These are phyloP conservation scores for Trebouxia sp. DNA, from an alignment of 139 green algal genomes.

Conservation along the genomic window DNA sequence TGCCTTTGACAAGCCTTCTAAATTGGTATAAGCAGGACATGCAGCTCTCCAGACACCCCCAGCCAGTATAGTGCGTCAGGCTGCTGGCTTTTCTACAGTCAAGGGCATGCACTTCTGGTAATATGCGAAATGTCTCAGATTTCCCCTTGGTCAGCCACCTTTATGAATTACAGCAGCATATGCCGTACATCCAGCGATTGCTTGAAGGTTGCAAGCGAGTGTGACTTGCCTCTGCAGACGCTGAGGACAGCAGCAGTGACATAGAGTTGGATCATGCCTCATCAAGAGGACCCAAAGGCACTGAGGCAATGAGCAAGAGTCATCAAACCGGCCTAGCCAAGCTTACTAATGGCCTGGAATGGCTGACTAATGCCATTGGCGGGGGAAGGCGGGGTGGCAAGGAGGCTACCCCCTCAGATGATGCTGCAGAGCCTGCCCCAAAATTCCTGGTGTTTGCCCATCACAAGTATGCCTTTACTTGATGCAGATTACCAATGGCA, in stretches of 20 bases:
- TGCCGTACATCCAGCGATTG: no score
- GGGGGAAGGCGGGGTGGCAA: neutral
- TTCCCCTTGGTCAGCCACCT: no score
- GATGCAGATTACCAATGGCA: no score
- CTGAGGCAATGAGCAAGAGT: constrained; percentile 36
- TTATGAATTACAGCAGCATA: no score
- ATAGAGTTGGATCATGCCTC: constrained; percentile 28
- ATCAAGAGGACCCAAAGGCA: neutral
- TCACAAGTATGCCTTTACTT: constrained; percentile 59
- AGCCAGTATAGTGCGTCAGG: no score
- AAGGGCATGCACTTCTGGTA: no score
- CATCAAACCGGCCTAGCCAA: constrained; percentile 79
- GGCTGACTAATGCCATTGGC: constrained; percentile 68
- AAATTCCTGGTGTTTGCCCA: constrained; percentile 97
- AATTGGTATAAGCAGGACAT: no score
- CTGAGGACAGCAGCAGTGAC: constrained; percentile 18
- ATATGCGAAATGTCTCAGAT: no score
- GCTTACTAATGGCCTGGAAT: constrained; percentile 71
- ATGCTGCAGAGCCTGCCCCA: constrained; percentile 30
- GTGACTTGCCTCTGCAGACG: neutral
- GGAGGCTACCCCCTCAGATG: neutral
- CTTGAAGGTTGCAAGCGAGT: no score
- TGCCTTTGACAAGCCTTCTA: no score
- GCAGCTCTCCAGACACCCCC: no score
- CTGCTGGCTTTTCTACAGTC: no score